These are phyloP conservation scores for Apiotrichum montevideense DNA, from an alignment of 1,284 basidiomycete species.

Conservation along the genomic window DNA sequence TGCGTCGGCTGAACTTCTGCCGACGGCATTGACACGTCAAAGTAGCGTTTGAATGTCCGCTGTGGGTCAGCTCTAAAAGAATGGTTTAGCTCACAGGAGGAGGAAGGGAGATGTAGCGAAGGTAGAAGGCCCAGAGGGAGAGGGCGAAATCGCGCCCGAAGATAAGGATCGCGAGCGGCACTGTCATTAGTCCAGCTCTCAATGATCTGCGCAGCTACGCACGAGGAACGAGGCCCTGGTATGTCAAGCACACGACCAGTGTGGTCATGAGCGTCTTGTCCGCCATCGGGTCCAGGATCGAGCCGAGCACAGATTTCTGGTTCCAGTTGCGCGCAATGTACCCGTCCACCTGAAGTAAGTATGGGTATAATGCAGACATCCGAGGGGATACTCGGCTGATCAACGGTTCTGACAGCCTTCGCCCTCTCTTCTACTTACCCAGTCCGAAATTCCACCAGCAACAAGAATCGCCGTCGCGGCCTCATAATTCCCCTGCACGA, in stretches of 20 bases:
- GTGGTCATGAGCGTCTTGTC: slow-evolving; percentile 97
- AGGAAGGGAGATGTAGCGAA: slow-evolving; percentile 83
- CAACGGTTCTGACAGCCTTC: too few species aligned
- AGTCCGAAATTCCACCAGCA: slow-evolving; percentile 83
- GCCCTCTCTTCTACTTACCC: slow-evolving; percentile 54
- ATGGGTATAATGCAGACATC: too few species aligned
- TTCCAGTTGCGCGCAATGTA: slow-evolving; percentile 79
- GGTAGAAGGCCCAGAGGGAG: slow-evolving; percentile 85
- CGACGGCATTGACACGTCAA: slow-evolving; percentile 89
- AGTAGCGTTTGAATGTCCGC: slow-evolving; percentile 89
- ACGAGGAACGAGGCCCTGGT: slow-evolving; percentile 82
- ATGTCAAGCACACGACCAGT: slow-evolving; percentile 75
- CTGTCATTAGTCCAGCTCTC: slow-evolving; percentile 47
- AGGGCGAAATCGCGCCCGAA: slow-evolving; percentile 83
- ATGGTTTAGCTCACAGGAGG: slow-evolving; percentile 57
- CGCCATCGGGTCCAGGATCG: slow-evolving; percentile 92
- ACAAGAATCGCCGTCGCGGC: slow-evolving; percentile 75
- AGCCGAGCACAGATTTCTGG: slow-evolving; percentile 82
- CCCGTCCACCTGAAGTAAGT: slow-evolving; percentile 65
- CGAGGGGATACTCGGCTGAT: too few species aligned
- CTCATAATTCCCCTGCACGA: slow-evolving; percentile 73
- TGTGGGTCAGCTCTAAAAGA: slow-evolving; percentile 6
- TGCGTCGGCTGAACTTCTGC: slow-evolving; percentile 85
- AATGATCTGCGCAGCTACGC: slow-evolving; percentile 14
- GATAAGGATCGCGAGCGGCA: slow-evolving; percentile 76